Evolutionary conservation across 306 rosid species (phyloP), one percentile per base, ranked within the genome.

Genomic region (Morella rubra): DNA sequence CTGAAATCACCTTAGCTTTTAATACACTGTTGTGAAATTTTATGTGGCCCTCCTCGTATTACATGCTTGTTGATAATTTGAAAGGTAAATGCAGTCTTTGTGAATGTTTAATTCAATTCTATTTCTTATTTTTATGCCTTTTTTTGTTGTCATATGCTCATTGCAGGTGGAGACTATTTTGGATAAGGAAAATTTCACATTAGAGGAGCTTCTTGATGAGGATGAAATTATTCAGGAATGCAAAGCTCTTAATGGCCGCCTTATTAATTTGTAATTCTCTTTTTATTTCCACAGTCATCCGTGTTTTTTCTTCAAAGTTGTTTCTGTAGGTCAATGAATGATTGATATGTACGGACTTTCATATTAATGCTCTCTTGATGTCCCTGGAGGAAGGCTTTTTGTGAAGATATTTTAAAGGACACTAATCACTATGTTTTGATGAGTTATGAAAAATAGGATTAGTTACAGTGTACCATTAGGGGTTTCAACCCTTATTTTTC

Each of bases 151-250:
- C 12, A 44, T 53, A 18, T 74, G 24, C 42, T n/a, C 11, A 44
- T 75, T 88, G 78, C 88, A 96, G 99, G 96, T 96, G 89, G 99
- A 96, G 94, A 91, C 98, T 42, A 88, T 96, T 79, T 87, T 96
- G 93, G 99, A 96, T 76, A 93, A 80, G 89, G 99, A 93, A 4
- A 88, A 86, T 82, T 96, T 84, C 78, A 86, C 97, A 12, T 82
- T 96, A 87, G 99, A 96, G 73, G 99, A 96, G 71, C 90, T 96
- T 77, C 95, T 96, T 73, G 99, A 96, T 44, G 99, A 96, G 83
- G 99, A 96, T 79, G 99, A 96, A 84, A 92, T 91, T 61, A 96
- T 96, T 80, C 99, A 96, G 82, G 99, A 96, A 79, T 96, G 99
- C 96, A 96, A 96, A 90, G 92, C 97, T 75, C 96, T 89, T 69